Conservation (phyloP, 78 protist genomes). For the Dictyostelium firmibasis region DNA sequence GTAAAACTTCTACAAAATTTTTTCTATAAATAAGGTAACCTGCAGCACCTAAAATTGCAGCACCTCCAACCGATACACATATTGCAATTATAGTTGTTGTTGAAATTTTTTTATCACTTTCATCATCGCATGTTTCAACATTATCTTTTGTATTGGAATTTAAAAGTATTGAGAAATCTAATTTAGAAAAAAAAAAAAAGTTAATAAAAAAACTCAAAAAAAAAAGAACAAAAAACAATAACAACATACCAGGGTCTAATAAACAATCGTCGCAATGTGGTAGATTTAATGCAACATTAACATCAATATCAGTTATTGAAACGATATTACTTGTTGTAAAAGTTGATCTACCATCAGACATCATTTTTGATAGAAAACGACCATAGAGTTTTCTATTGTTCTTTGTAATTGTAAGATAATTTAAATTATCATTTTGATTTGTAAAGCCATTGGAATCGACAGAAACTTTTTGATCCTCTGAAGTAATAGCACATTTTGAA, state of each 20-base stretch:
- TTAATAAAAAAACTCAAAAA: not conserved
- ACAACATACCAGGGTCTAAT: constrained; percentile 10
- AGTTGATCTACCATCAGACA: constrained; percentile 25
- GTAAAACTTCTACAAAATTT: not conserved
- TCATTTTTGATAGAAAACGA: not conserved
- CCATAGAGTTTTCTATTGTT: not conserved
- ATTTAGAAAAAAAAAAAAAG: not conserved
- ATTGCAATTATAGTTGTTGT: not conserved
- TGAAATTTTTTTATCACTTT: not conserved
- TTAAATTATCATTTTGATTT: constrained; percentile 4
- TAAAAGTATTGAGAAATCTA: not conserved
- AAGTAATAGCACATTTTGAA: not conserved
- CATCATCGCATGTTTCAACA: not conserved
- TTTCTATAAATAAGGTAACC: not conserved
- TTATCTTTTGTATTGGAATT: not conserved
- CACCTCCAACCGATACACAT: not conserved
- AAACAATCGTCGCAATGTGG: constrained; percentile 23
- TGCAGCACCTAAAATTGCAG: not conserved
- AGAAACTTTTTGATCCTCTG: not conserved
- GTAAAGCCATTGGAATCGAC: not conserved
- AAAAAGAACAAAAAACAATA: not conserved
- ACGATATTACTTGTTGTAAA: not conserved
- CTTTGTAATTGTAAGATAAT: not conserved
- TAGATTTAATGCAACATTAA: constrained; percentile 1
- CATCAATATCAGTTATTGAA: not conserved